phyloP scores from a whole-genome alignment of 2,329 filamentous ascomycete genomes.

The Botrytis porri region DNA sequence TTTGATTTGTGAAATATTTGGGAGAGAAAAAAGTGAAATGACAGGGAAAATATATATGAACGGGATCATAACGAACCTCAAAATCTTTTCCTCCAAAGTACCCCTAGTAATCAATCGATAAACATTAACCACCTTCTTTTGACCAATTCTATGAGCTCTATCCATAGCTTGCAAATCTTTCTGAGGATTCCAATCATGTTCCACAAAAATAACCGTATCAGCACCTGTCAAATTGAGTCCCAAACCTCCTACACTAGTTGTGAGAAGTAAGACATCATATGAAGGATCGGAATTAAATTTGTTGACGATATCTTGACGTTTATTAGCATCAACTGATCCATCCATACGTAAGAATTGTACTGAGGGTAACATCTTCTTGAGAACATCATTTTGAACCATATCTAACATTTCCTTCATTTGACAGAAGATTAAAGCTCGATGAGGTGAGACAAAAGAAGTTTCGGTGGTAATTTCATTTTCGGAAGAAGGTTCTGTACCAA shows the following conservation, averaged over 20 bases:
- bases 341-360: constrained; percentile 95
- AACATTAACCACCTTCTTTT: constrained; percentile 99
- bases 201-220: constrained; percentile 98
- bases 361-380: constrained; percentile 85
- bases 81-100: constrained; percentile 96
- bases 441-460: constrained; percentile 84
- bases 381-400: constrained; percentile 92
- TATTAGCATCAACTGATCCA: constrained; percentile 86
- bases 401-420: constrained; percentile 99
- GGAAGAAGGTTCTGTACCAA: constrained; percentile 63
- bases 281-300: constrained; percentile 97
- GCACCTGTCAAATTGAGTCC: constrained; percentile 94
- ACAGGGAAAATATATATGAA: neutral
- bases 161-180: constrained; percentile 99
- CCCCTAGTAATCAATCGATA: constrained; percentile 95
- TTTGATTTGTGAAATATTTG: neutral
- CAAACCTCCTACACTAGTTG: constrained; percentile 90
- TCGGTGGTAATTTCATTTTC: constrained; percentile 56
- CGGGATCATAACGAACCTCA: constrained; percentile 57
- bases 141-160: constrained; percentile 93
- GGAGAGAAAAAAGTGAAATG: neutral
- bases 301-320: constrained; percentile 96
- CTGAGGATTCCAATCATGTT: constrained; percentile 99
- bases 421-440: constrained; percentile 94
- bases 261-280: constrained; percentile 90